These are phyloP conservation scores for Cyathus striatus DNA, from an alignment of 768 basidiomycete species.

Conservation along the genomic window DNA sequence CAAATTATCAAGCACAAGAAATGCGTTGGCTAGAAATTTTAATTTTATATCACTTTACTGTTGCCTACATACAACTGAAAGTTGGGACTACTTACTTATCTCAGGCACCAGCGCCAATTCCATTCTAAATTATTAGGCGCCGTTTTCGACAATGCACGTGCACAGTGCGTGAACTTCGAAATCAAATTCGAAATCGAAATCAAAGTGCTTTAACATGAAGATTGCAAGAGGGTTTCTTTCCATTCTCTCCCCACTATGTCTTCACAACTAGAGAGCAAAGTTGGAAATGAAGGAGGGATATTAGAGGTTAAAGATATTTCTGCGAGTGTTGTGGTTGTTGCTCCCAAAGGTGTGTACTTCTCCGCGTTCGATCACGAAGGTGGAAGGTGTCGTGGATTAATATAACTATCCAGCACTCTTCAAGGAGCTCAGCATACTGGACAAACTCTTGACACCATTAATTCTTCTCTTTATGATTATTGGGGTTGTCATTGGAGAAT, in stretches of 20 bases:
- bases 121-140: no score
- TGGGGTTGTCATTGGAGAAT: conserved; percentile 72
- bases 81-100: no score
- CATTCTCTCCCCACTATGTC: neutral
- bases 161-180: conserved; percentile 7
- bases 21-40: no score
- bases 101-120: no score
- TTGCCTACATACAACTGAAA: no score
- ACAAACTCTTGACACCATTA: conserved; percentile 58
- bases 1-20: no score
- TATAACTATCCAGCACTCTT: conserved; percentile 23
- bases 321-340: no score
- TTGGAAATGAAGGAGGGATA: neutral
- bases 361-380: neutral
- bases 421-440: conserved; percentile 41
- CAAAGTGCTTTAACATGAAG: neutral
- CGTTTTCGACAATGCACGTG: no score
- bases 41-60: no score
- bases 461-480: conserved; percentile 72
- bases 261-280: neutral
- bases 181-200: conserved; percentile 2
- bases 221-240: neutral
- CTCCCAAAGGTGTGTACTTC: neutral
- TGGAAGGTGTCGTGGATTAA: neutral
- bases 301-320: neutral